Conservation (phyloP, 2,329 filamentous ascomycete species). For the Zarea fungicola region DNA sequence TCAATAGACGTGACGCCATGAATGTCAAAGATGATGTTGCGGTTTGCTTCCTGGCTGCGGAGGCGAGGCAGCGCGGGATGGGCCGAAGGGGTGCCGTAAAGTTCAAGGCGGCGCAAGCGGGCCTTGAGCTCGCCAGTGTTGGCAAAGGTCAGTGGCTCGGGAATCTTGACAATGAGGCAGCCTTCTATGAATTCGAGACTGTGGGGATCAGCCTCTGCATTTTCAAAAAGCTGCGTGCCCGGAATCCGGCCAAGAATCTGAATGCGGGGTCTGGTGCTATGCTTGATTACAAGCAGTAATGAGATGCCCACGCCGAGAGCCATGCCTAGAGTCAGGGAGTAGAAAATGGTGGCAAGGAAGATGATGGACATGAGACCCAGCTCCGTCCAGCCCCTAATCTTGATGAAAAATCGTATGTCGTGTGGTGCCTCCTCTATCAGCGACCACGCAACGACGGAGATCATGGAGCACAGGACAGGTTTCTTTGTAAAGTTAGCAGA, state of each 20-base stretch:
- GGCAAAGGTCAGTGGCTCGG: slow-evolving; percentile 92
- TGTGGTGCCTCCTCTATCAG: slow-evolving; percentile 93
- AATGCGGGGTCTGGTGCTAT: slow-evolving; percentile 87
- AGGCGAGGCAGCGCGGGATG: slow-evolving; percentile 84
- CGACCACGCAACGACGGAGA: slow-evolving; percentile 90
- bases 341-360: slow-evolving; percentile 88
- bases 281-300: slow-evolving; percentile 80
- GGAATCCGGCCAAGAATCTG: slow-evolving; percentile 90
- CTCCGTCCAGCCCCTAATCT: slow-evolving; percentile 81
- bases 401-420: slow-evolving; percentile 84
- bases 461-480: slow-evolving; percentile 89
- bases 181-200: slow-evolving; percentile 85
- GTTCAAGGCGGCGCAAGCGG: slow-evolving; percentile 74
- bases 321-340: slow-evolving; percentile 89
- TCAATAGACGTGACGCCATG: slow-evolving; percentile 96
- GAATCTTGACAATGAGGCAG: slow-evolving; percentile 94
- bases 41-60: slow-evolving; percentile 72
- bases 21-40: slow-evolving; percentile 93
- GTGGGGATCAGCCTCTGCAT: slow-evolving; percentile 69
- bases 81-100: slow-evolving; percentile 79
- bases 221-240: slow-evolving; percentile 78
- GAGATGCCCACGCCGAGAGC: slow-evolving; percentile 90
- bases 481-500: slow-evolving; percentile 50
- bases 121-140: slow-evolving; percentile 92
- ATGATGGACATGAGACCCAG: slow-evolving; percentile 84